Evolutionary conservation across 108 stramenopile species (phyloP), one percentile per base, ranked within the genome.

Genomic region (Nitzschia palea): DNA sequence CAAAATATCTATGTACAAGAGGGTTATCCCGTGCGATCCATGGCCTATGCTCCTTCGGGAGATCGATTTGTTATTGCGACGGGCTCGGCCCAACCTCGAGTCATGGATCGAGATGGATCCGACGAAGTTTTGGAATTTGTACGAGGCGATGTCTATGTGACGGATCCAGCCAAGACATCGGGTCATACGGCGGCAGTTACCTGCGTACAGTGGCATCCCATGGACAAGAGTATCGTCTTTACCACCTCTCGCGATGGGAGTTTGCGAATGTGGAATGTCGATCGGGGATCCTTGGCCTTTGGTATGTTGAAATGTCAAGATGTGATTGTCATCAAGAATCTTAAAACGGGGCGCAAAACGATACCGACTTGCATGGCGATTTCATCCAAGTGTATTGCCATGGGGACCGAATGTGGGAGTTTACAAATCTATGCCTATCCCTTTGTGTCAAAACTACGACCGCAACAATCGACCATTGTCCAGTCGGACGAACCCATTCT

Each of bases 61-160:
- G 89, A 90, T 64, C 80, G 84, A 44, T 78, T 92, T 53, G 54
- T 97, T 15, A 85, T 91, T 5, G 86, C 83, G 1, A 93, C 93
- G 0, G 84, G 78, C 17, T 86, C 90, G 17, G 67, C 86, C 14
- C 94, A 95, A 55, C 94, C 94, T 22, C 82, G 70, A 57, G 79
- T 97, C 9, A 65, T 90, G 35, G 81, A 86, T 80, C 74, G 94
- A 0, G 93, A 97, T 54, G 96, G 94, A 23, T 48, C 68, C 23
- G 81, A 89, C 54, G 76, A 88, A 35, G 31, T 71, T 5, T 44
- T 84, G 0, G 61, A 87, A 35, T 97, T 95, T 76, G 75, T 83
- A 27, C 88, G 91, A 33, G 96, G 96, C 0, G 96, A 97, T 62
- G 75, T 73, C 15, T 97, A 97, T 58, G 87, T 95, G 10, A 83